Evolutionary conservation across 2,329 filamentous ascomycete genomes (phyloP), one percentile per base, ranked within the genome.

Genomic region (Chaetomium strumarium): DNA sequence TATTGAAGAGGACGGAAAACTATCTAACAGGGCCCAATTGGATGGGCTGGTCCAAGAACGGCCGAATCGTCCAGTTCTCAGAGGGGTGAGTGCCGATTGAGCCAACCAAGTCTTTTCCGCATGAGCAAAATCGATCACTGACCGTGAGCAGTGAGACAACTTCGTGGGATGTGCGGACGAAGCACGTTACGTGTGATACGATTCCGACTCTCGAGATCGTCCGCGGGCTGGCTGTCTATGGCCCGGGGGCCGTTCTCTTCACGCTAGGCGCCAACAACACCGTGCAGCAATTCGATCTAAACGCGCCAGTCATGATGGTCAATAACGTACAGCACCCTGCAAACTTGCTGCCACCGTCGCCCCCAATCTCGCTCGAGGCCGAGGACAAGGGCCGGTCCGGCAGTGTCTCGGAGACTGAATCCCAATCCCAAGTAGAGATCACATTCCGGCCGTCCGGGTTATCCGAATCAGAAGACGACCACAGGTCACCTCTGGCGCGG

Each of bases 11-110:
- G 62, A 84, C 84, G 8, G 90, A 96, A 56, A 84, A 84, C 59
- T 84, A 80, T 60, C 74, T 82, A 33, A 72, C 82, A 2, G 90
- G 90, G 1, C 86, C 88, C 36, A 96, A 95, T 67, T 99, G 93
- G 93, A 91, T 96, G 76, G 87, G 84, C 17, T 99, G 93, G 93
- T 97, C 93, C 0, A 97, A 96, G 72, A 97, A 96, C 72, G 93
- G 93, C 37, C 86, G 91, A 60, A 90, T 99, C 59, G 84, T 99
- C 58, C 93, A 99, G 70, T 91, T 84, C 69, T 87, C 88, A 5
- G 90, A 96, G 70, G 84, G 85, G 91, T 96, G 76, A 74, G 88
- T 81, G 7, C 8, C 31, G 17, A 8, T 14, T 17, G 14, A 16
- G 50, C 5, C 34, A 5, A n/a, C n/a, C n/a, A n/a, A n/a, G 36